These are phyloP conservation scores for Saccharum hybrid DNA, from an alignment of 202 grass and related monocot species.

Conservation along the genomic window DNA sequence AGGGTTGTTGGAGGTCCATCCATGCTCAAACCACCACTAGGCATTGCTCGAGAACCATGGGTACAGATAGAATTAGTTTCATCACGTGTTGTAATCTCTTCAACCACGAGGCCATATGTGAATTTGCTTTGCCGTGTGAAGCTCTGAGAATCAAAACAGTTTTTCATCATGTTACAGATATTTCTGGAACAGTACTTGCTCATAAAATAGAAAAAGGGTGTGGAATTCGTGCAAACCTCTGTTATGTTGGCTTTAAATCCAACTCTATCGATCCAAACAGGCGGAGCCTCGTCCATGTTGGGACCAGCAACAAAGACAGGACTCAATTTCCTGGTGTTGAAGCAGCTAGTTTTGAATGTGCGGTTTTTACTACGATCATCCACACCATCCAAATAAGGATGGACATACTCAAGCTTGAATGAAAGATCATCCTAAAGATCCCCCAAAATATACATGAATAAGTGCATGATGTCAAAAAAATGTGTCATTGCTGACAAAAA, in stretches of 20 bases:
- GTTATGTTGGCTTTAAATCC: constrained; percentile 98
- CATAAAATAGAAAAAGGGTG: constrained; percentile 12
- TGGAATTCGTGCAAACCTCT: constrained; percentile 54
- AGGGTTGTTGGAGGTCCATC: constrained; percentile 94
- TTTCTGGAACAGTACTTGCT: constrained; percentile 20
- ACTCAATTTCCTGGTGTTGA: constrained; percentile 94
- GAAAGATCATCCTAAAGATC: constrained; percentile 85
- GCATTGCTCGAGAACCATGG: constrained; percentile 81
- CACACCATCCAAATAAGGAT: constrained; percentile 95
- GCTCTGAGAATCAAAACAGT: constrained; percentile 56
- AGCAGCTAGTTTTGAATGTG: constrained; percentile 91
- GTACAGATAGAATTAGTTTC: constrained; percentile 93
- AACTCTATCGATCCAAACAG: constrained; percentile 93
- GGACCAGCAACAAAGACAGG: constrained; percentile 95
- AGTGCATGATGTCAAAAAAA: constrained; percentile 5
- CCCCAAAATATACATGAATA: constrained; percentile 5
- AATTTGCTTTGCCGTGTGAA: constrained; percentile 96
- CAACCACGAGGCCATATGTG: constrained; percentile 92
- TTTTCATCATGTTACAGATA: constrained; percentile 44
- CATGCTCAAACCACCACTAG: constrained; percentile 82
- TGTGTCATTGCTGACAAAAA: background rate
- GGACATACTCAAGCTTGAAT: constrained; percentile 93
- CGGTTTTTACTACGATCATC: constrained; percentile 74
- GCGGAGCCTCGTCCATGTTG: constrained; percentile 84
- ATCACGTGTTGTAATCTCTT: constrained; percentile 93